Evolutionary conservation across 2,329 filamentous ascomycete species (phyloP).

Genomic region (Xylaria sp.): DNA sequence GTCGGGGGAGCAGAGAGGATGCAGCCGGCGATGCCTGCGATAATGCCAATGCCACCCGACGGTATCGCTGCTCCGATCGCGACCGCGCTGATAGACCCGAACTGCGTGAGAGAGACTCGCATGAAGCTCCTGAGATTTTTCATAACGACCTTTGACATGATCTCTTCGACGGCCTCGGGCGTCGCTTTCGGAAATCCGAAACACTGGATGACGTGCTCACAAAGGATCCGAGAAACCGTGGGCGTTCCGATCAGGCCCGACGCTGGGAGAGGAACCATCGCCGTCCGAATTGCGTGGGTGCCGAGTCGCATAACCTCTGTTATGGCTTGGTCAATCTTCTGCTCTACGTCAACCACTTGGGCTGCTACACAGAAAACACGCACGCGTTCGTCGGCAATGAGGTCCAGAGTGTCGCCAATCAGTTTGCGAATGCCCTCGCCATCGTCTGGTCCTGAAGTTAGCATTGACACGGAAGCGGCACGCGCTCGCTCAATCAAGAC

Average conservation of each 20-base stretch:
- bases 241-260: conserved; percentile 27
- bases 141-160: conserved; percentile 30
- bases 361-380: conserved; percentile 35
- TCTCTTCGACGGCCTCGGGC: conserved; percentile 33
- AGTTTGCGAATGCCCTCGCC: conserved; percentile 23
- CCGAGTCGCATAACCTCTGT: conserved; percentile 35
- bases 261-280: conserved; percentile 31
- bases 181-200: conserved; percentile 30
- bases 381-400: conserved; percentile 32
- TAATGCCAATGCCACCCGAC: conserved; percentile 18
- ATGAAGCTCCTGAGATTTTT: conserved; percentile 28
- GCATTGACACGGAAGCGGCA: neutral
- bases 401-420: conserved; percentile 22
- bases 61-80: conserved; percentile 25
- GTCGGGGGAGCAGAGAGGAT: conserved; percentile 27
- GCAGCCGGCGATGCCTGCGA: conserved; percentile 22
- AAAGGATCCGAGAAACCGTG: conserved; percentile 31
- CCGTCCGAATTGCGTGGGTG: conserved; percentile 28
- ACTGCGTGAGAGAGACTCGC: conserved; percentile 27
- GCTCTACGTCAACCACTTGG: conserved; percentile 33
- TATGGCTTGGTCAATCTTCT: conserved; percentile 34
- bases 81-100: conserved; percentile 17
- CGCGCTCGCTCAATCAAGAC: neutral
- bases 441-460: conserved; percentile 16
- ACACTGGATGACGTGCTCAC: conserved; percentile 31